These are phyloP conservation scores for Penicillium antarcticum DNA, from an alignment of 495 filamentous ascomycete species.

Conservation along the genomic window DNA sequence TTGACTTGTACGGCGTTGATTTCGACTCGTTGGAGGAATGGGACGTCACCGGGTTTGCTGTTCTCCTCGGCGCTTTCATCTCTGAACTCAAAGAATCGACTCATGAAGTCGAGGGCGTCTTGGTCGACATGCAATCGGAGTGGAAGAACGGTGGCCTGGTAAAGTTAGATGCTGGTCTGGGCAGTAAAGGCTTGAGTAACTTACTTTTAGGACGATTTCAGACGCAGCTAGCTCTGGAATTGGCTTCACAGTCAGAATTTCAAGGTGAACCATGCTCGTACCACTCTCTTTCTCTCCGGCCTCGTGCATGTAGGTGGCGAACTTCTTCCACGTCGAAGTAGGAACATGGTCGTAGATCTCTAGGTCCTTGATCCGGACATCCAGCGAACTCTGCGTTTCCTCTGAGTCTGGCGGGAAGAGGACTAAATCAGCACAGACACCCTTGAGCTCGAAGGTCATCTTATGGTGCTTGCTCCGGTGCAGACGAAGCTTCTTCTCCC, in stretches of 20 bases:
- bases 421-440: conserved; percentile 78
- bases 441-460: conserved; percentile 89
- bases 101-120: conserved; percentile 96
- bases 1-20: conserved; percentile 77
- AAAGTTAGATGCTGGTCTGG: conserved; percentile 1
- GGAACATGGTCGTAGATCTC: conserved; percentile 94
- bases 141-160: conserved; percentile 73
- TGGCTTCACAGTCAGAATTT: conserved; percentile 83
- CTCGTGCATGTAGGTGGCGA: conserved; percentile 89
- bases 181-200: conserved; percentile 2
- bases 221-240: conserved; percentile 79
- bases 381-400: conserved; percentile 82
- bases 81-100: conserved; percentile 95
- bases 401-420: conserved; percentile 73
- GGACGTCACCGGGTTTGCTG: conserved; percentile 60
- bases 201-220: conserved; percentile 80
- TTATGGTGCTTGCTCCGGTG: conserved; percentile 88
- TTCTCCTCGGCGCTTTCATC: conserved; percentile 62
- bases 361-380: conserved; percentile 75
- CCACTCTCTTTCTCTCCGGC: conserved; percentile 78
- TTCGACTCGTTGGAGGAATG: conserved; percentile 88
- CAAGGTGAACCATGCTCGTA: conserved; percentile 84
- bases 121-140: conserved; percentile 94
- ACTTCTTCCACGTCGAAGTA: conserved; percentile 97
- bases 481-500: conserved; percentile 63